These are phyloP conservation scores for Pleoardoris graminearum DNA, from an alignment of 2,329 filamentous ascomycete genomes.

Conservation along the genomic window DNA sequence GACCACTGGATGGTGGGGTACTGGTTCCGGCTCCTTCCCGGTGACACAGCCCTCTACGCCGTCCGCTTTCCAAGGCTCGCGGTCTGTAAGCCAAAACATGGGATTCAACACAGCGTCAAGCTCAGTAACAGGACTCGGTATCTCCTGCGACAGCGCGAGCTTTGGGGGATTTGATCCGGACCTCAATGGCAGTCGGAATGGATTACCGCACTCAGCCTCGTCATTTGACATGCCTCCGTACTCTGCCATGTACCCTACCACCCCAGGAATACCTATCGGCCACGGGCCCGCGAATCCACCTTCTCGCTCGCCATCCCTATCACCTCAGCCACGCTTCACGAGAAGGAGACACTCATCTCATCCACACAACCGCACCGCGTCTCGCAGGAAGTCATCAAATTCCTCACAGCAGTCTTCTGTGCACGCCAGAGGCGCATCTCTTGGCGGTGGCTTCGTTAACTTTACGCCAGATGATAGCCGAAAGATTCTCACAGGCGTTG, in stretches of 20 bases:
- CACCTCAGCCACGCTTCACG: slow-evolving; percentile 31
- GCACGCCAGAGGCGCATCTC: slow-evolving; percentile 38
- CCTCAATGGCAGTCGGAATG: slow-evolving; percentile 8
- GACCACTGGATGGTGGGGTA: slow-evolving; percentile 35
- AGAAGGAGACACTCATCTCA: slow-evolving; percentile 27
- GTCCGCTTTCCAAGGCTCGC: slow-evolving; percentile 24
- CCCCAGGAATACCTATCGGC: slow-evolving; percentile 23
- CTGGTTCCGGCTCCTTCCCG: slow-evolving; percentile 13
- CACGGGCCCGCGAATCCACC: slow-evolving; percentile 14
- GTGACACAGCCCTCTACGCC: slow-evolving; percentile 18
- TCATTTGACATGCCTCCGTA: slow-evolving; percentile 23
- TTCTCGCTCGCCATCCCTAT: slow-evolving; percentile 30
- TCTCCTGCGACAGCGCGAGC: slow-evolving; percentile 31
- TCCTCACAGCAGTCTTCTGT: slow-evolving; percentile 38
- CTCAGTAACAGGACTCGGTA: slow-evolving; percentile 32
- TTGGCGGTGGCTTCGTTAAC: slow-evolving; percentile 75
- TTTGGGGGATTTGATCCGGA: slow-evolving; percentile 26
- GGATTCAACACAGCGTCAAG: slow-evolving; percentile 12
- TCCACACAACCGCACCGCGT: slow-evolving; percentile 9
- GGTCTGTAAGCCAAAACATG: slow-evolving; percentile 22
- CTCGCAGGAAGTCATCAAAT: slow-evolving; percentile 27
- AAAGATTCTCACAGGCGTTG: slow-evolving; percentile 84
- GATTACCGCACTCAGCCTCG: slow-evolving; percentile 16
- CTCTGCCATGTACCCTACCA: slow-evolving; percentile 21
- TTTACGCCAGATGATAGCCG: slow-evolving; percentile 80